Evolutionary conservation across 345 rosid species (phyloP).

Genomic region (Euphorbia peplus): DNA sequence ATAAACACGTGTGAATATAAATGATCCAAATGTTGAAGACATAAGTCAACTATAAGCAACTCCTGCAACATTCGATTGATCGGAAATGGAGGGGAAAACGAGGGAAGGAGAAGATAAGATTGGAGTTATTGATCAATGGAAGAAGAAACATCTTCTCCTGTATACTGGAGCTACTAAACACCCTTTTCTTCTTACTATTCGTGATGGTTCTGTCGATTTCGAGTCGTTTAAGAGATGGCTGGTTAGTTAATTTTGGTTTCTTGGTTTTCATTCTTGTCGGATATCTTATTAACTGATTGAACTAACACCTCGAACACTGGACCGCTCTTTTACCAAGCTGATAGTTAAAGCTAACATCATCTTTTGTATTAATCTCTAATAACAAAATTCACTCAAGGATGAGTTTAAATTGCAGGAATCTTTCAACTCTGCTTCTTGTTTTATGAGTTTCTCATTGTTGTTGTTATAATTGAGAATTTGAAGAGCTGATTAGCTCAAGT

Average conservation of each 20-base stretch:
- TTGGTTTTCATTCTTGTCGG: too few relatives aligned
- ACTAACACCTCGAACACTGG: too few relatives aligned
- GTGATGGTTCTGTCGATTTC: constrained; percentile 67
- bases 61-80: background rate
- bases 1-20: background rate
- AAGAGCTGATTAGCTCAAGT: too few relatives aligned
- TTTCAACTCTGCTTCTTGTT: background rate
- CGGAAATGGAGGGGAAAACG: constrained; percentile 21
- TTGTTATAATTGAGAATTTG: background rate
- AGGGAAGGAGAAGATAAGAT: constrained; percentile 26
- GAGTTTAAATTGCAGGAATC: too few relatives aligned
- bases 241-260: too few relatives aligned
- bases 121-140: constrained; percentile 56
- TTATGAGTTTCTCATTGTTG: background rate
- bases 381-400: too few relatives aligned
- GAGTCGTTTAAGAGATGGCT: constrained; percentile 77
- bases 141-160: constrained; percentile 51
- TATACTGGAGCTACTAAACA: constrained; percentile 68
- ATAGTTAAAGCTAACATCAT: too few relatives aligned
- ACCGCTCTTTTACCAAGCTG: too few relatives aligned
- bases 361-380: background rate
- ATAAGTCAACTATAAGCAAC: background rate
- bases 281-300: too few relatives aligned
- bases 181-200: constrained; percentile 57
- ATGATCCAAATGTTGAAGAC: background rate